Base-by-base conservation (phyloP, 495 filamentous ascomycete species). In the Aspergillus sparsus region DNA sequence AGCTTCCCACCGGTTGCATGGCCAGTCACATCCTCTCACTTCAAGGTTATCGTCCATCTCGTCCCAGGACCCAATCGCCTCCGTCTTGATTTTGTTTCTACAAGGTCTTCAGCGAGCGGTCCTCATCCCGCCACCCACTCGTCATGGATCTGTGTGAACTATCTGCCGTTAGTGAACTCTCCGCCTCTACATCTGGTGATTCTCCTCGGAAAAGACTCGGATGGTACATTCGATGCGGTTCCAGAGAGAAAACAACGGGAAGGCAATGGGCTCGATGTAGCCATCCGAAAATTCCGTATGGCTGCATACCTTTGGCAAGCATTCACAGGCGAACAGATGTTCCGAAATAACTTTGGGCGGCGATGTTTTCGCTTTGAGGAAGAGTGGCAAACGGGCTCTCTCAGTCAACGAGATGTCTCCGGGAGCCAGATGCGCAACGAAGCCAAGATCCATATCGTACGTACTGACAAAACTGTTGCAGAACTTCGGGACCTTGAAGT, bases 251-350 rank as follows among this genome's bases (percentile, higher is more conserved):
- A 82, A 44, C 84, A 89, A 67, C 83, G 83, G 57, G 92, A 96
- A 79, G 92, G 89, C 5, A 93, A 93, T 68, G 83, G 82, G 2
- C 66, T 97, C 34, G 88, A 93, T 3, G 85, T 80, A 11, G 93
- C 93, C 0, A 82, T 94, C 62, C 82, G 83, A 57, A 97, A 97
- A 71, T 96, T 90, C 66, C 83, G 91, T 55, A 95, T 92, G 86
- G 87, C 91, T 21, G 92, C 91, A 15, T 95, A 97, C 69, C 80
- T 97, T 3, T 97, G 93, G 93, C 93, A 97, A 70, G 91, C 92
- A 7, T 97, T 94, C 67, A 97, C 93, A 0, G 90, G 89, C 11
- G 92, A 96, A 68, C 92, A 97, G 69, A 97, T 97, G 92, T 88
- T 83, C 71, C 89, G 91, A 58, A 88, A 93, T 71, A 87, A 85